Evolutionary conservation across 2,329 filamentous ascomycete genomes (phyloP).

Genomic region (Aspergillus quadricinctus): DNA sequence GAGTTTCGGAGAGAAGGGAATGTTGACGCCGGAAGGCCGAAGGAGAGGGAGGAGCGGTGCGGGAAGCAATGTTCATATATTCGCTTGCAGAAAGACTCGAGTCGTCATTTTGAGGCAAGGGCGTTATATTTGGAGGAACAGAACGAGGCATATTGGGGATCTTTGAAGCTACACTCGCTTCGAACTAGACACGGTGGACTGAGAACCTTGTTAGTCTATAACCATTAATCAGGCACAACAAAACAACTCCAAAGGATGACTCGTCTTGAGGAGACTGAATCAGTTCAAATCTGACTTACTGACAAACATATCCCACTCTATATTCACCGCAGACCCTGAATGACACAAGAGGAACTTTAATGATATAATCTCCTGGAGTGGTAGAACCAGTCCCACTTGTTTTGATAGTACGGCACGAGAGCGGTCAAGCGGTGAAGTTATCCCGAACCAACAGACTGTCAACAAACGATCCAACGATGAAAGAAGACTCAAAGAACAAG

Average conservation of each 20-base stretch:
- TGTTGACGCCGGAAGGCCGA: constrained; percentile 27
- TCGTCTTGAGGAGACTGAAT: neutral
- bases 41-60: constrained; percentile 36
- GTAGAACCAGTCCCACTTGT: neutral
- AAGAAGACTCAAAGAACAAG: neutral
- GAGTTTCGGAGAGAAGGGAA: constrained; percentile 27
- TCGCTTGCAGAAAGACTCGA: constrained; percentile 5
- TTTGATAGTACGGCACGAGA: neutral
- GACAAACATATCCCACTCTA: neutral
- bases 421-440: neutral
- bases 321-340: neutral
- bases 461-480: neutral
- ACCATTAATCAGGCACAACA: neutral
- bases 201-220: neutral
- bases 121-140: constrained; percentile 20
- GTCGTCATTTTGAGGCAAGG: constrained; percentile 14
- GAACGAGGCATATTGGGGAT: constrained; percentile 28
- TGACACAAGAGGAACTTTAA: neutral
- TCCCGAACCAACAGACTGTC: neutral
- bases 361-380: neutral
- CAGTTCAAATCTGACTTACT: neutral
- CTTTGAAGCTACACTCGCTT: neutral
- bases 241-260: neutral
- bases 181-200: neutral
- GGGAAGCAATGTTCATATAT: constrained; percentile 10